Conservation (phyloP, 495 filamentous ascomycete species). For the Cenococcum geophilum region DNA sequence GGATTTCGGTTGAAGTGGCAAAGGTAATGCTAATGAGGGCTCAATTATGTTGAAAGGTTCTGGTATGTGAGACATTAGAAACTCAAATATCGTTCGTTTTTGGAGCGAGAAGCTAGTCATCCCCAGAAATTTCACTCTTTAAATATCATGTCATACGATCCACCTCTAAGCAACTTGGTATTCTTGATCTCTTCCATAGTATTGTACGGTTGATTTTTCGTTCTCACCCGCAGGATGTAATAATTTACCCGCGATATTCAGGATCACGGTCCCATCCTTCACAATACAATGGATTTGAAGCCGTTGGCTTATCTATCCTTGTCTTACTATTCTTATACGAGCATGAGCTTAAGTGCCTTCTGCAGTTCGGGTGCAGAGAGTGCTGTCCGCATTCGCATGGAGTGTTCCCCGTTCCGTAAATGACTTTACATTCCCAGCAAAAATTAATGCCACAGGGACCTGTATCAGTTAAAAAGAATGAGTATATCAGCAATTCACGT, state of each 20-base stretch:
- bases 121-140: too few species aligned
- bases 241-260: neutral
- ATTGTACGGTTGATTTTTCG: too few species aligned
- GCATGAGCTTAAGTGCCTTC: neutral
- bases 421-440: neutral
- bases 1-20: too few species aligned
- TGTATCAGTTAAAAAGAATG: neutral
- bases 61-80: too few species aligned
- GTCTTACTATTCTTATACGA: neutral
- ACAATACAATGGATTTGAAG: neutral
- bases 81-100: too few species aligned
- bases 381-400: neutral
- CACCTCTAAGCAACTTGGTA: too few species aligned
- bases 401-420: neutral
- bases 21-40: too few species aligned
- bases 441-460: neutral
- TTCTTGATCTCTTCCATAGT: too few species aligned
- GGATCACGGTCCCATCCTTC: conserved; percentile 3
- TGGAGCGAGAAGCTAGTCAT: too few species aligned
- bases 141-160: too few species aligned
- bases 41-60: too few species aligned
- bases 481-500: neutral
- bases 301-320: conserved; percentile 3
- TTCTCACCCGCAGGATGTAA: neutral
- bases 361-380: neutral